Evolutionary conservation across 306 rosid species (phyloP).

Genomic region (Ceratonia siliqua): DNA sequence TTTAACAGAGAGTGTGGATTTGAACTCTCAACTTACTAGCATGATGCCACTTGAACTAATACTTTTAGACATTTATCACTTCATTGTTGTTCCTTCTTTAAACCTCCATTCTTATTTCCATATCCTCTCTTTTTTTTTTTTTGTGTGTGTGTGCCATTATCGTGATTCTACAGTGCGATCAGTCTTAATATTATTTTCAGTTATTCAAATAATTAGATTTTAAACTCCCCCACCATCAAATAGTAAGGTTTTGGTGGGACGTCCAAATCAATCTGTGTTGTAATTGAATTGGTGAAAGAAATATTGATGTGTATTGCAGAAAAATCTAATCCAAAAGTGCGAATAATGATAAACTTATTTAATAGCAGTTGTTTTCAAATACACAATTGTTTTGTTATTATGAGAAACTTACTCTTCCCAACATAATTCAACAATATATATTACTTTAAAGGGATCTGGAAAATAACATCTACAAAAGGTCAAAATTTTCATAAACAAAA

Average conservation of each 20-base stretch:
- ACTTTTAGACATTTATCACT: too few species aligned
- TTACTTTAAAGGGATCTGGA: neutral
- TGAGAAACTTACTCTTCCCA: neutral
- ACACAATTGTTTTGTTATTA: neutral
- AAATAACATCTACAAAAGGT: neutral
- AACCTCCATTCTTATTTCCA: too few species aligned
- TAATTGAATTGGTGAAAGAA: neutral
- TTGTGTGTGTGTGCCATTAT: too few species aligned
- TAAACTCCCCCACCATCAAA: neutral
- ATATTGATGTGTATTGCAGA: neutral
- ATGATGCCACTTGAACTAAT: too few species aligned
- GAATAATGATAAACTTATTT: neutral
- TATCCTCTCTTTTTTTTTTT: too few species aligned
- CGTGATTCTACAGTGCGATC: neutral
- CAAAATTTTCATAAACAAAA: neutral
- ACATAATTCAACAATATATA: neutral
- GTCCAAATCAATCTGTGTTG: constrained; percentile 6
- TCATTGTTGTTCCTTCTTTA: too few species aligned
- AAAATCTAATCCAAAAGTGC: neutral
- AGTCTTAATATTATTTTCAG: neutral
- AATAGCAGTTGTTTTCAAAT: neutral
- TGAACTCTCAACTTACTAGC: too few species aligned
- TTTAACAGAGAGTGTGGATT: too few species aligned
- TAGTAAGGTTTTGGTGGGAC: neutral
- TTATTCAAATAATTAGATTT: neutral